Conservation (phyloP, 1,139 yeast genomes). For the Kurtzmaniella natalensis region DNA sequence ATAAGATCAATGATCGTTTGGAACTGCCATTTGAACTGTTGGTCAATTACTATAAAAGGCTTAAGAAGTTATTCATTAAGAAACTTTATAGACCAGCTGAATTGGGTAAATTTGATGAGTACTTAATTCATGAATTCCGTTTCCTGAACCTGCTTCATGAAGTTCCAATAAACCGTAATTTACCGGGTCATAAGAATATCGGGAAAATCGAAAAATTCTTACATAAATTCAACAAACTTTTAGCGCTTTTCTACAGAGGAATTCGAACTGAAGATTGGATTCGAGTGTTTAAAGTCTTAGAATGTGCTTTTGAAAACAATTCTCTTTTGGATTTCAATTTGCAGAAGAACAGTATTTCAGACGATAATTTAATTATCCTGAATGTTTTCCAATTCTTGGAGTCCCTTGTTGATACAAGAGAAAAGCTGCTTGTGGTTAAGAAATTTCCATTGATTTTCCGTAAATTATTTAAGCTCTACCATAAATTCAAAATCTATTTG, state of each 20-base stretch:
- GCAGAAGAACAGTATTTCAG: constrained; percentile 38
- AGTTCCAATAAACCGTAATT: constrained; percentile 45
- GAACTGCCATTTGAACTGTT: constrained; percentile 47
- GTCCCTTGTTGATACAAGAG: constrained; percentile 43
- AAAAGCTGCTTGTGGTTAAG: constrained; percentile 40
- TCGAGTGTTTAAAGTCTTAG: constrained; percentile 67
- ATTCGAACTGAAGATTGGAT: constrained; percentile 78
- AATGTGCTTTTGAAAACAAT: constrained; percentile 50
- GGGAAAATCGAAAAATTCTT: constrained; percentile 53
- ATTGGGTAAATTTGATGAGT: constrained; percentile 36
- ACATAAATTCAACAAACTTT: constrained; percentile 58
- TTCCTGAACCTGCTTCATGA: constrained; percentile 41
- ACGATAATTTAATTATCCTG: constrained; percentile 58
- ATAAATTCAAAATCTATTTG: constrained; percentile 62
- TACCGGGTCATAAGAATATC: constrained; percentile 44
- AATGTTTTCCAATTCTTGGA: constrained; percentile 72
- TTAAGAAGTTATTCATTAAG: constrained; percentile 71
- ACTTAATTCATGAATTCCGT: constrained; percentile 34
- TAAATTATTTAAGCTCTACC: constrained; percentile 63
- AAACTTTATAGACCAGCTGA: constrained; percentile 70
- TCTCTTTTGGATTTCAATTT: constrained; percentile 58
- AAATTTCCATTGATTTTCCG: constrained; percentile 70
- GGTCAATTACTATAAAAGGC: constrained; percentile 57
- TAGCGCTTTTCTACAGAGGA: constrained; percentile 55
- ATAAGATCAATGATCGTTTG: constrained; percentile 36